A percentile compares a stretch with the other conserved stretches of the same genome.
Conservation (phyloP, 208 protist species). For the Acanthamoeba triangularis region DNA sequence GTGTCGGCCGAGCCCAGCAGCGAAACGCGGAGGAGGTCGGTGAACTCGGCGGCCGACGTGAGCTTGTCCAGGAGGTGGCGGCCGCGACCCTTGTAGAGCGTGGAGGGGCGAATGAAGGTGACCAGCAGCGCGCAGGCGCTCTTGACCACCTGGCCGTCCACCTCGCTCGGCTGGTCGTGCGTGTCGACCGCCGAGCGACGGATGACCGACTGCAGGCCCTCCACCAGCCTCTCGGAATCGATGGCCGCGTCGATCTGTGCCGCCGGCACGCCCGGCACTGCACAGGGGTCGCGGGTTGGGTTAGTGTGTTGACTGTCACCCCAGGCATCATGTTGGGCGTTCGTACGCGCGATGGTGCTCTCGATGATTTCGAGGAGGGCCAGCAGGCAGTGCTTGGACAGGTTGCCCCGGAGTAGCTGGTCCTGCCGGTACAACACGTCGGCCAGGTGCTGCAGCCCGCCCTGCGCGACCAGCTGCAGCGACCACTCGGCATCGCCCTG, state of each 20-base stretch:
- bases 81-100: not conserved
- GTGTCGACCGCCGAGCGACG: conserved; percentile 16
- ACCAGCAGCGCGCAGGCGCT: not conserved
- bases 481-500: conserved; percentile 65
- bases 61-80: conserved; percentile 36
- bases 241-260: conserved; percentile 22
- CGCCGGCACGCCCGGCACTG: not conserved
- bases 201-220: conserved; percentile 8
- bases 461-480: conserved; percentile 55
- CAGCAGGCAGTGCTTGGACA: conserved; percentile 49
- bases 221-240: not conserved
- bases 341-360: conserved; percentile 6
- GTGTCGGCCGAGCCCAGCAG: conserved; percentile 4
- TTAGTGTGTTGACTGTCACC: not conserved
- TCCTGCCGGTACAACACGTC: conserved; percentile 70
- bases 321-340: not conserved
- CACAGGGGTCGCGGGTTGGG: too few relatives aligned
- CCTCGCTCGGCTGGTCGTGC: not conserved
- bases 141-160: conserved; percentile 36
- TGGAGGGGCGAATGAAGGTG: not conserved
- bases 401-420: conserved; percentile 26
- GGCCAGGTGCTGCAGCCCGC: conserved; percentile 73
- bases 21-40: not conserved
- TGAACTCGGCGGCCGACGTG: not conserved
- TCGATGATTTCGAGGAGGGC: conserved; percentile 39